Conservation (phyloP, 2,329 filamentous ascomycete genomes). For the Claviceps sp. region DNA sequence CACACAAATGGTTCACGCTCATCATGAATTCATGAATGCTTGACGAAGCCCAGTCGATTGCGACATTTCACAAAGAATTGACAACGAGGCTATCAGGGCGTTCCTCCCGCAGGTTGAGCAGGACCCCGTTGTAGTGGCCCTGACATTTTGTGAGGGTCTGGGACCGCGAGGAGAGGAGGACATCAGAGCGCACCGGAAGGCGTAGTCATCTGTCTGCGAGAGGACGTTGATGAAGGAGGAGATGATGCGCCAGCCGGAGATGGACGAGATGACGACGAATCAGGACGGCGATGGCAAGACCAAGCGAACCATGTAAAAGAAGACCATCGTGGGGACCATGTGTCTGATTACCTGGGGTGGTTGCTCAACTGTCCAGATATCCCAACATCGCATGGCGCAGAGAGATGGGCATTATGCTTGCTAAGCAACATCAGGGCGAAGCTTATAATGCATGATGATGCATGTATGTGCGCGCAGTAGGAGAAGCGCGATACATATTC, state of each 20-base stretch:
- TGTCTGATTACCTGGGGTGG: slow-evolving; percentile 10
- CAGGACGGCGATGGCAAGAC: neutral
- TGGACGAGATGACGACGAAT: neutral
- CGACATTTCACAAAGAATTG: no score
- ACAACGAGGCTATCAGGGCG: slow-evolving; percentile 7
- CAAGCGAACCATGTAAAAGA: neutral
- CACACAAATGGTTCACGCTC: no score
- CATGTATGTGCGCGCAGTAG: no score
- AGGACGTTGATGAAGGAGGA: neutral
- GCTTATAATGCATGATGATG: no score
- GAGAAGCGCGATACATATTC: no score
- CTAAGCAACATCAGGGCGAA: slow-evolving; percentile 20
- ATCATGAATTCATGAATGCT: no score
- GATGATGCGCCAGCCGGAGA: neutral
- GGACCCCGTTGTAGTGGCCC: slow-evolving; percentile 7
- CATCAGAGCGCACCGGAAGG: slow-evolving; percentile 6
- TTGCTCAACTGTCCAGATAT: neutral
- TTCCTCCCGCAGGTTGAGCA: slow-evolving; percentile 7
- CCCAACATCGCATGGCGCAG: slow-evolving; percentile 10
- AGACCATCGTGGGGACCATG: slow-evolving; percentile 10
- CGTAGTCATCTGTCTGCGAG: slow-evolving; percentile 10
- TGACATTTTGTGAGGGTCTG: slow-evolving; percentile 5
- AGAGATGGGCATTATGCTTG: slow-evolving; percentile 26
- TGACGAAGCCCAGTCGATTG: no score
- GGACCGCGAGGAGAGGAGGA: slow-evolving; percentile 7